Evolutionary conservation across 441 rosid species (phyloP).

Genomic region (Populus hybrid): DNA sequence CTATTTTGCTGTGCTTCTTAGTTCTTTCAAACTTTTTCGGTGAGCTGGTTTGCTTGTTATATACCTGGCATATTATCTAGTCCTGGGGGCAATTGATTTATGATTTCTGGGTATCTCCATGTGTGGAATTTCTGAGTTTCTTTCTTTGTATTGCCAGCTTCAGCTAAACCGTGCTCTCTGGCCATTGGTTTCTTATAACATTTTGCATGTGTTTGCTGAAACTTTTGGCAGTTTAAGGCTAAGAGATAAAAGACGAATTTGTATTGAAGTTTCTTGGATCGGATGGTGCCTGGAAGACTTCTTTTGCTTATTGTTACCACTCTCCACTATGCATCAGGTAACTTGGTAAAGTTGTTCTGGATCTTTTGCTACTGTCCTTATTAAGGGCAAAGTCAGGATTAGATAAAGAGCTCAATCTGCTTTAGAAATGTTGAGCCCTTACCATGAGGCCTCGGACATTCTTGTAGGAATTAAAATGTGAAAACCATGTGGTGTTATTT

Average conservation of each 20-base stretch:
- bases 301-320: conserved; percentile 42
- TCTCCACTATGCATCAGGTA: conserved; percentile 50
- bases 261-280: conserved; percentile 17
- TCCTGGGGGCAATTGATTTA: not conserved
- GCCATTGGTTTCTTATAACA: conserved; percentile 1
- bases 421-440: not conserved
- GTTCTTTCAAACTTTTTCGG: not conserved
- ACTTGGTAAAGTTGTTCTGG: conserved; percentile 2
- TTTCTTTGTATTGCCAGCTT: not conserved
- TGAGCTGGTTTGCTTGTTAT: not conserved
- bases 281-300: conserved; percentile 46
- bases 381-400: not conserved
- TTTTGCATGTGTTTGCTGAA: conserved; percentile 11
- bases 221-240: conserved; percentile 13
- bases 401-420: not conserved
- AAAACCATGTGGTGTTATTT: not conserved
- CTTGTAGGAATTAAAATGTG: not conserved
- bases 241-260: conserved; percentile 4
- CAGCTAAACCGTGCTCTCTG: not conserved
- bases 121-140: not conserved
- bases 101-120: not conserved
- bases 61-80: not conserved
- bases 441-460: not conserved
- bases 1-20: not conserved
- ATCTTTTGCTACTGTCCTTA: not conserved